Base-by-base conservation (phyloP, 176 grass and related monocot genomes). In the Neostapfia colusana region DNA sequence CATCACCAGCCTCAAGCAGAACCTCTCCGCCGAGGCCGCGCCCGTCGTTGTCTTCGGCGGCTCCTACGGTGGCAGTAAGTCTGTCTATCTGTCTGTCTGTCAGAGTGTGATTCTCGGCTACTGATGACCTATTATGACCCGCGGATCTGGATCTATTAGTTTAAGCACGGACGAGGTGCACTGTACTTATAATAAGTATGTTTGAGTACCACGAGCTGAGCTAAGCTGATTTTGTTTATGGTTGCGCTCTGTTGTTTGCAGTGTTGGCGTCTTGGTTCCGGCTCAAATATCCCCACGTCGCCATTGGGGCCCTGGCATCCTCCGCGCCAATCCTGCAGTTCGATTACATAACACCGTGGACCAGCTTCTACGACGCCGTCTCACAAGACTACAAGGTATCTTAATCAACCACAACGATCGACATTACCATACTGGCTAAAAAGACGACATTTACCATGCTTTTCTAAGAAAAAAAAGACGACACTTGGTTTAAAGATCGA, bases 191-290 rank as follows among this genome's bases (percentile, higher is more conserved):
- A 69, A 43, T 10, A 14, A 26, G 53, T 43, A 7, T 57, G 10
- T 36, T 10, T 0, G 28, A 63, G 45, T 57, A 55, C 65, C 1
- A 65, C 11, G 6, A 38, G 65, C 35, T 38, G 13, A 45, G 1
- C 11, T 46, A 5, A 58, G 44, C 4, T 3, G 10, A 44, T 8
- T 8, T 77, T 53, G 35, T 58, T 80, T 87, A 2, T 67, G 68
- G 34, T 3, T 15, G 50, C 50, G 15, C 77, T 1, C 16, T 53
- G 42, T 88, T 71, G 76, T 69, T 49, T 49, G 55, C 3, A 92
- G 91, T 93, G 95, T 43, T 98, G 68, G 89, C 95, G 12, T 88
- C 95, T 0, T 98, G 95, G 95, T 94, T 98, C 92, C 89, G 95
- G 80, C 69, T 98, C 18, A 98, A 98, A 80, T 98, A 98, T 65